A percentile compares a stretch with the other conserved stretches of the same genome.
These are phyloP conservation scores for Aspergillus hortae DNA, from an alignment of 2,329 filamentous ascomycete genomes.

Conservation along the genomic window DNA sequence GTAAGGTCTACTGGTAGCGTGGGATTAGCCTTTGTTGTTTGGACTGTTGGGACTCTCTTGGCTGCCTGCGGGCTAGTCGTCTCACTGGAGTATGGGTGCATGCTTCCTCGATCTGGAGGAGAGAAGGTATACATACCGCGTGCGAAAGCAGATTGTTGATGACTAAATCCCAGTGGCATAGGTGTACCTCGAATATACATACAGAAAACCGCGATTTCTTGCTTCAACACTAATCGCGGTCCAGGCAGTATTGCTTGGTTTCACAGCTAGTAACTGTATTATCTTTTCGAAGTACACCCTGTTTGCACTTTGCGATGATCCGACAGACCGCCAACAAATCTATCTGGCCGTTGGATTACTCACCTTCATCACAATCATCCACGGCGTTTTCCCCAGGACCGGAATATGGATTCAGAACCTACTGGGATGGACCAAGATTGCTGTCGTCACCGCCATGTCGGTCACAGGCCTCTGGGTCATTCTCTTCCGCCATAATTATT, in stretches of 20 bases:
- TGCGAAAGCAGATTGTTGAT: slow-evolving; percentile 46
- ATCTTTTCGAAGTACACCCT: slow-evolving; percentile 64
- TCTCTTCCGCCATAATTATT: slow-evolving; percentile 36
- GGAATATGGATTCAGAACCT: slow-evolving; percentile 60
- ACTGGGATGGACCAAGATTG: slow-evolving; percentile 62
- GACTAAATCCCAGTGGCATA: slow-evolving; percentile 42
- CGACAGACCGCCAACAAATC: slow-evolving; percentile 53
- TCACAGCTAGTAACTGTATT: slow-evolving; percentile 68
- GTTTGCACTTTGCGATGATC: slow-evolving; percentile 54
- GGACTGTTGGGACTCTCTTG: slow-evolving; percentile 60
- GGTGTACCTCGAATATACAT: slow-evolving; percentile 69
- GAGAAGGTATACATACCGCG: slow-evolving; percentile 50
- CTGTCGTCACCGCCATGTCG: slow-evolving; percentile 59
- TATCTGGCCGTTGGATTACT: slow-evolving; percentile 56
- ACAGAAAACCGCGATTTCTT: slow-evolving; percentile 60
- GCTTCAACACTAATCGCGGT: slow-evolving; percentile 62
- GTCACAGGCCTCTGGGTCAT: slow-evolving; percentile 60
- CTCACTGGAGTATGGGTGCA: slow-evolving; percentile 65
- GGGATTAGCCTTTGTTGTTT: slow-evolving; percentile 60
- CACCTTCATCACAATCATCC: slow-evolving; percentile 55
- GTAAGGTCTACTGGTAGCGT: slow-evolving; percentile 64
- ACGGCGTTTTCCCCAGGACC: slow-evolving; percentile 55
- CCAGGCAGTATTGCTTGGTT: slow-evolving; percentile 61
- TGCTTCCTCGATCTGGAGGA: slow-evolving; percentile 67
- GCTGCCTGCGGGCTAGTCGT: slow-evolving; percentile 61